Conservation (phyloP, 495 filamentous ascomycete genomes). For the Chlorociboria aeruginascens region DNA sequence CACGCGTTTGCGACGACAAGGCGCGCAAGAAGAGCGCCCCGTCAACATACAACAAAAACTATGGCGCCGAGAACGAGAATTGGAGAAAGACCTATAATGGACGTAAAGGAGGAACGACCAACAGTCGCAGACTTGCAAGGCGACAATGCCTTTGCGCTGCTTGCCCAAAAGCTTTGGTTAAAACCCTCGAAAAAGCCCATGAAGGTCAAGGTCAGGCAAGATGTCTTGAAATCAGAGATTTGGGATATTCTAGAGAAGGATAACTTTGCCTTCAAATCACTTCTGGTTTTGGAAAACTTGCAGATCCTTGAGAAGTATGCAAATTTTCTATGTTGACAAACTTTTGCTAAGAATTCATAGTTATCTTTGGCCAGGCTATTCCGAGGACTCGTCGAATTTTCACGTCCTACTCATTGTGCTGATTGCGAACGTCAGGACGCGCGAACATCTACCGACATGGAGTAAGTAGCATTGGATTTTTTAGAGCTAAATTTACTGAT, state of each 20-base stretch:
- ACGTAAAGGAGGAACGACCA: slow-evolving; percentile 35
- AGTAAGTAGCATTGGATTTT: slow-evolving; percentile 30
- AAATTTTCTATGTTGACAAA: background rate
- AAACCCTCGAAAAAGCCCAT: slow-evolving; percentile 41
- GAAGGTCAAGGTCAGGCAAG: slow-evolving; percentile 68
- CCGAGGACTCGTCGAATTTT: slow-evolving; percentile 77
- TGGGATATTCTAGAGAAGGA: slow-evolving; percentile 84
- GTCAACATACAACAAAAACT: slow-evolving; percentile 3
- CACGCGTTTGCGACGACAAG: background rate
- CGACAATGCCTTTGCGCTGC: slow-evolving; percentile 67
- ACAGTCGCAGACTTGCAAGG: slow-evolving; percentile 60
- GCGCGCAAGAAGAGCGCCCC: background rate
- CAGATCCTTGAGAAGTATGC: slow-evolving; percentile 78
- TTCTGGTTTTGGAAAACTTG: slow-evolving; percentile 78
- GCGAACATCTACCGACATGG: slow-evolving; percentile 84
- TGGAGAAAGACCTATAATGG: slow-evolving; percentile 6
- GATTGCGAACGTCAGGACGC: slow-evolving; percentile 76
- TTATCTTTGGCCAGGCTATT: slow-evolving; percentile 90
- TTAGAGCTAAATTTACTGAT: background rate
- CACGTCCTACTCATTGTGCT: slow-evolving; percentile 78
- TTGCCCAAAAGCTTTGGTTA: slow-evolving; percentile 81
- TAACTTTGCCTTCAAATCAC: slow-evolving; percentile 59
- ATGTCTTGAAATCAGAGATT: slow-evolving; percentile 76
- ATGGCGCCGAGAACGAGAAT: slow-evolving; percentile 19
- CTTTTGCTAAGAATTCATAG: slow-evolving; percentile 31